Percentiles rank a stretch among this genome's conserved stretches.
These are phyloP conservation scores for Phytopythium cucurbitacearum DNA, from an alignment of 352 stramenopile genomes.

Conservation along the genomic window DNA sequence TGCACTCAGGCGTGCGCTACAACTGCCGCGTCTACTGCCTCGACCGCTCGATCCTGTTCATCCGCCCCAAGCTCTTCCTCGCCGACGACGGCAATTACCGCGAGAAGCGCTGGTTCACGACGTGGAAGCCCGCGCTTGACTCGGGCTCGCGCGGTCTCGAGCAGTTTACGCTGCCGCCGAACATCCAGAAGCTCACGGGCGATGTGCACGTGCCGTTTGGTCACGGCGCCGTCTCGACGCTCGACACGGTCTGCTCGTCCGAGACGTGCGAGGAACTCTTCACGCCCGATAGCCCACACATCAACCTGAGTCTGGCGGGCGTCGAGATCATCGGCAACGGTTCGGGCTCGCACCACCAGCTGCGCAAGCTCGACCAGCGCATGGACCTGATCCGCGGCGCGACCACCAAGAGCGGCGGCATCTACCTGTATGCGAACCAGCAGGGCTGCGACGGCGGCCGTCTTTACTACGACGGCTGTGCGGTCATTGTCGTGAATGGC, in stretches of 20 bases:
- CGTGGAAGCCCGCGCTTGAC: constrained; percentile 54
- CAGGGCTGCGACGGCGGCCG: constrained; percentile 96
- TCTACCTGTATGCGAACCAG: constrained; percentile 99
- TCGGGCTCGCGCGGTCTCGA: constrained; percentile 44
- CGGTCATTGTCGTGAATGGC: constrained; percentile 97
- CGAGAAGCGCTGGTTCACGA: constrained; percentile 93
- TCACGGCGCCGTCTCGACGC: constrained; percentile 67
- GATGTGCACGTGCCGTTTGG: constrained; percentile 81
- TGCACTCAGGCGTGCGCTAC: constrained; percentile 95
- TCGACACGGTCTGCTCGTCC: constrained; percentile 87
- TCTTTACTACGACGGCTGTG: constrained; percentile 97
- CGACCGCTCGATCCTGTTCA: constrained; percentile 92
- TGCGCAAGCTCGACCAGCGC: constrained; percentile 92
- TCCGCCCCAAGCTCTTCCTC: constrained; percentile 92
- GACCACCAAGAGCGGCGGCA: constrained; percentile 94
- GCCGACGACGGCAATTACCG: constrained; percentile 98
- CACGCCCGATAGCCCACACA: constrained; percentile 94
- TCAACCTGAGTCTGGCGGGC: constrained; percentile 90
- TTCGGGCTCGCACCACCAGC: constrained; percentile 96
- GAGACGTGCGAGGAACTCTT: constrained; percentile 99
- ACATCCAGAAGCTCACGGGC: constrained; percentile 79
- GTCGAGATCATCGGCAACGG: constrained; percentile 99
- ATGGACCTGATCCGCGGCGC: constrained; percentile 90
- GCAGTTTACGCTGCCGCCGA: constrained; percentile 75
- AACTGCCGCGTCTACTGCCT: constrained; percentile 97